phyloP scores from a whole-genome alignment of 768 basidiomycete species.

The Kwoniella heveanensis region DNA sequence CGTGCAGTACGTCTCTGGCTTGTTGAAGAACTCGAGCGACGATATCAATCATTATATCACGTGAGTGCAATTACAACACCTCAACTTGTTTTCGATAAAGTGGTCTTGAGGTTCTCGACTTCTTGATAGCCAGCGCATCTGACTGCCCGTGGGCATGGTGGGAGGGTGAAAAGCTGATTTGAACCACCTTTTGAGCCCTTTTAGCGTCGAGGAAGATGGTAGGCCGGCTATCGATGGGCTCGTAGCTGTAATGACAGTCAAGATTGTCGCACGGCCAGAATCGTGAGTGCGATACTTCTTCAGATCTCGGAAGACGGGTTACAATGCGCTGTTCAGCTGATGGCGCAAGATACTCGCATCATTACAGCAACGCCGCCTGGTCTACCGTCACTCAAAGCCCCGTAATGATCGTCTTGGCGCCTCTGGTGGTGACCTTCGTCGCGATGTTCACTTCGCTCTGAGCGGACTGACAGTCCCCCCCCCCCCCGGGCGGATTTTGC shows the following conservation, averaged over 20 bases:
- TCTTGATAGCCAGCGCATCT: too few relatives aligned
- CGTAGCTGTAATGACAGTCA: conserved; percentile 75
- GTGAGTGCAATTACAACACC: conserved; percentile 23
- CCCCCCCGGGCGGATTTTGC: too few relatives aligned
- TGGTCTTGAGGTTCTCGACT: too few relatives aligned
- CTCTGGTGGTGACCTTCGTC: neutral
- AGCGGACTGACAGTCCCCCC: too few relatives aligned
- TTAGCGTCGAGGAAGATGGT: conserved; percentile 40
- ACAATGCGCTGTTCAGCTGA: too few relatives aligned
- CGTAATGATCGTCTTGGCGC: conserved; percentile 2
- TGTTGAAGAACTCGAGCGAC: conserved; percentile 68
- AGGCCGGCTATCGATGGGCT: conserved; percentile 71
- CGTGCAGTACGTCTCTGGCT: conserved; percentile 69
- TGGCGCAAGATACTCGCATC: neutral
- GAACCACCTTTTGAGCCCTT: neutral
- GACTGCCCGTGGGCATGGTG: too few relatives aligned
- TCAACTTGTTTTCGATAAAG: too few relatives aligned
- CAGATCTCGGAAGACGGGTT: too few relatives aligned
- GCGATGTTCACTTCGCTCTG: conserved; percentile 8
- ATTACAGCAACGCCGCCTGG: conserved; percentile 16
- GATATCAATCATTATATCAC: conserved; percentile 57
- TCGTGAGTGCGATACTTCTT: too few relatives aligned
- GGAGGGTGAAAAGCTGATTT: too few relatives aligned
- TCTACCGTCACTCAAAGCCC: conserved; percentile 13
- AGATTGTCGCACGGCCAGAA: conserved; percentile 60